Evolutionary conservation across 192 early-diverging fungal species (phyloP).

Genomic region (Rhizoclosmatium globosum): DNA sequence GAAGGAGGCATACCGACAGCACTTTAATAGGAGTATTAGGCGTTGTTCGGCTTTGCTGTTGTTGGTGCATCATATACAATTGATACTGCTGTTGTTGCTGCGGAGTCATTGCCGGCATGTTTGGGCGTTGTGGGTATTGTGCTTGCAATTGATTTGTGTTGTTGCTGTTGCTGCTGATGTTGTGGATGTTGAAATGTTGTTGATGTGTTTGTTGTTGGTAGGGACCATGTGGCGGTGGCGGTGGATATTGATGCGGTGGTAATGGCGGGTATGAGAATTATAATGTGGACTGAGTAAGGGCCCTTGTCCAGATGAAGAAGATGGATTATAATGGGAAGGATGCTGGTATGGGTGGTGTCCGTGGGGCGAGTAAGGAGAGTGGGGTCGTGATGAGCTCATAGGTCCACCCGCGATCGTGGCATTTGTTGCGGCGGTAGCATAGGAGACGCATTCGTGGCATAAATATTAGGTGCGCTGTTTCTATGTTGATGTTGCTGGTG

Average conservation of each 20-base stretch:
- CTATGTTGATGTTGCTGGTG: conserved; percentile 2
- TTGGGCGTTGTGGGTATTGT: neutral
- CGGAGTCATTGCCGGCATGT: conserved; percentile 9
- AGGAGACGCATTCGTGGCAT: neutral
- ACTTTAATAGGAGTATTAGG: too few relatives aligned
- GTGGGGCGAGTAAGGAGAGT: neutral
- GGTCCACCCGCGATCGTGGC: neutral
- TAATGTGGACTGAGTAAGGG: too few relatives aligned
- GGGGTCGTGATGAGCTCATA: neutral
- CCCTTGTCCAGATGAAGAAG: too few relatives aligned
- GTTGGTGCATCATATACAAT: neutral
- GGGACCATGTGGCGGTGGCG: neutral
- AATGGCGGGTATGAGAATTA: too few relatives aligned
- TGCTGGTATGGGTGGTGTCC: neutral
- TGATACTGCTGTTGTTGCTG: conserved; percentile 4
- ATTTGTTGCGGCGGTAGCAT: too few relatives aligned
- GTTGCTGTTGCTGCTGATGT: neutral
- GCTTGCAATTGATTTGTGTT: neutral
- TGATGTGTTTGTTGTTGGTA: neutral
- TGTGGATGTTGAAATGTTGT: neutral
- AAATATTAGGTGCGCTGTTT: neutral
- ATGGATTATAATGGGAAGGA: too few relatives aligned
- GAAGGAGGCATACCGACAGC: too few relatives aligned
- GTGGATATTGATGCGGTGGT: too few relatives aligned
- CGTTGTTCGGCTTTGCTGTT: neutral